Percentiles rank a stretch among this genome's conserved stretches.
These are phyloP conservation scores for Skeletonema costatum DNA, from an alignment of 108 stramenopile species.

Conservation along the genomic window DNA sequence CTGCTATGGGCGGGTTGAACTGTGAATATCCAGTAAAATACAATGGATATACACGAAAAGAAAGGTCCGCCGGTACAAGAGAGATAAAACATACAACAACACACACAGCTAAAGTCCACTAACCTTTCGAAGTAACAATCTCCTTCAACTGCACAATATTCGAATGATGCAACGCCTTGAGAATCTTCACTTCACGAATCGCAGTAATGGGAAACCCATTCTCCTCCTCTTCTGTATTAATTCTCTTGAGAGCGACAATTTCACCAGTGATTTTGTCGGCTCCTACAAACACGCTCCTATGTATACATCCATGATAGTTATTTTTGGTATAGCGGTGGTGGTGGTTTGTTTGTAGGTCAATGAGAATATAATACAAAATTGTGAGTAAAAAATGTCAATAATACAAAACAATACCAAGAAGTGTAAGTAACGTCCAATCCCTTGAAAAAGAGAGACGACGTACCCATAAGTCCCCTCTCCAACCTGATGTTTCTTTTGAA, in stretches of 20 bases:
- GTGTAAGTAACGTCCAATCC: background rate
- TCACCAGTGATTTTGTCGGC: conserved; percentile 71
- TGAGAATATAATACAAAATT: conserved; percentile 12
- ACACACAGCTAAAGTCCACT: conserved; percentile 17
- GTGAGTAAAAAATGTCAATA: conserved; percentile 6
- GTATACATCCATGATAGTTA: background rate
- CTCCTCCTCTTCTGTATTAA: conserved; percentile 90
- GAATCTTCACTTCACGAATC: conserved; percentile 93
- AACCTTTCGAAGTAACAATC: conserved; percentile 92
- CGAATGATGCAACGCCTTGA: conserved; percentile 83
- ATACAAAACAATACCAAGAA: background rate
- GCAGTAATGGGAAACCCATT: conserved; percentile 94
- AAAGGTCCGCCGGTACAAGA: conserved; percentile 53
- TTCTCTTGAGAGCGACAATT: conserved; percentile 90
- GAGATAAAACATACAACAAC: background rate
- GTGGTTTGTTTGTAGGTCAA: background rate
- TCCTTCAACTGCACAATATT: conserved; percentile 92
- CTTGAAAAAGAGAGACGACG: conserved; percentile 21
- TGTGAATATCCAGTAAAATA: conserved; percentile 65
- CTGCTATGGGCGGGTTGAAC: conserved; percentile 82
- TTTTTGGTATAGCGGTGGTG: background rate
- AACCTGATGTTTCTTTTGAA: conserved; percentile 76
- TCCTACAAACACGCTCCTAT: conserved; percentile 85
- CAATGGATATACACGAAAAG: conserved; percentile 74
- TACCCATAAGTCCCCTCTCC: conserved; percentile 87